Conservation (phyloP, 1,284 basidiomycete genomes). For the Austroboletus rostrupii region DNA sequence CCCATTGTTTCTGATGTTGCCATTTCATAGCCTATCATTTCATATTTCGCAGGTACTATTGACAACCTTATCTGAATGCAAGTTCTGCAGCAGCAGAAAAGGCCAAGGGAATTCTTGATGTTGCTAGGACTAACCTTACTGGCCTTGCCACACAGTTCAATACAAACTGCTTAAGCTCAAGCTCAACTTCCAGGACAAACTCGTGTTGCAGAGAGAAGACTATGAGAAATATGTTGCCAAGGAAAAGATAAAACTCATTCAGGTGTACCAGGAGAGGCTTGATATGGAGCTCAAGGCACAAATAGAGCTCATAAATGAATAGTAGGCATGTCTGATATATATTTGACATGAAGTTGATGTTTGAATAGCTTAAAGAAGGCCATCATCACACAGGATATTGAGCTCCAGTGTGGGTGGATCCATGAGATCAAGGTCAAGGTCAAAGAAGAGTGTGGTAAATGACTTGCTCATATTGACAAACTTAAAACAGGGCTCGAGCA, state of each 20-base stretch:
- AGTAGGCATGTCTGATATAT: conserved; percentile 44
- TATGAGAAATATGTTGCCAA: conserved; percentile 82
- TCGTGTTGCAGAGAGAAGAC: conserved; percentile 83
- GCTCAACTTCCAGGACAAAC: conserved; percentile 78
- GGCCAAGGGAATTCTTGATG: conserved; percentile 67
- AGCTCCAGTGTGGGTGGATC: conserved; percentile 95
- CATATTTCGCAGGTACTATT: conserved; percentile 90
- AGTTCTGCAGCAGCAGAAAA: conserved; percentile 69
- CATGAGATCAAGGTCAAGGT: conserved; percentile 94
- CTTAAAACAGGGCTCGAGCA: conserved; percentile 88
- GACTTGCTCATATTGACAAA: conserved; percentile 92
- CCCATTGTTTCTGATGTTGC: conserved; percentile 76
- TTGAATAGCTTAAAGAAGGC: conserved; percentile 80
- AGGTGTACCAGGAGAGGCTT: conserved; percentile 83
- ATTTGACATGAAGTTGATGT: background rate
- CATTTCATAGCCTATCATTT: conserved; percentile 81
- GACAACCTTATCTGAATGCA: conserved; percentile 85
- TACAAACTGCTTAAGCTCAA: conserved; percentile 78
- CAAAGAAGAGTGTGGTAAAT: conserved; percentile 94
- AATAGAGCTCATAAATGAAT: conserved; percentile 90
- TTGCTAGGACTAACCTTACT: conserved; percentile 81
- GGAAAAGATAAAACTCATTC: conserved; percentile 73
- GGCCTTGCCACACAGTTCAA: conserved; percentile 78
- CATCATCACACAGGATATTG: conserved; percentile 94
- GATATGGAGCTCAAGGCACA: conserved; percentile 85